Percentiles rank a stretch among this genome's conserved stretches.
Conservation (phyloP, 306 rosid genomes). For the Datisca glomerata region DNA sequence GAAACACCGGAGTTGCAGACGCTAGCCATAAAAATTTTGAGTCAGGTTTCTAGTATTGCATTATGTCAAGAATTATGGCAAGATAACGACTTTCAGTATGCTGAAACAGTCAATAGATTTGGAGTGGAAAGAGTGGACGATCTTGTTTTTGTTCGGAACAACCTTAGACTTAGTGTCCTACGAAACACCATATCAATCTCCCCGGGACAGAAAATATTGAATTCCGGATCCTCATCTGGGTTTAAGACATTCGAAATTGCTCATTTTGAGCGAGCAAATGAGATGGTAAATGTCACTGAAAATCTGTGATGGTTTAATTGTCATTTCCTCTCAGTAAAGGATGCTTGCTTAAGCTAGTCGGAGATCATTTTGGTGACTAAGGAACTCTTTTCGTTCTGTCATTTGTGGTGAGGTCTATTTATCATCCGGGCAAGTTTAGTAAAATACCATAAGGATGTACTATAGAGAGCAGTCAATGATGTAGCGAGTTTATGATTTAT, state of each 20-base stretch:
- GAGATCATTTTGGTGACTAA: too few species aligned
- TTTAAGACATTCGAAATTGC: slow-evolving; percentile 12
- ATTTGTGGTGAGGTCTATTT: too few species aligned
- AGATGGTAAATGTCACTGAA: slow-evolving; percentile 12
- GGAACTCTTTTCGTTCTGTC: too few species aligned
- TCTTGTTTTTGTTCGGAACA: slow-evolving; percentile 36
- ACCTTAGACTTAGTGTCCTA: slow-evolving; percentile 35
- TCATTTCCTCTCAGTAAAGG: too few species aligned
- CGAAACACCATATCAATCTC: slow-evolving; percentile 13
- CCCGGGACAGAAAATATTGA: not conserved
- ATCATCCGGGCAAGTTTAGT: too few species aligned
- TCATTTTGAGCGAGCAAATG: slow-evolving; percentile 19
- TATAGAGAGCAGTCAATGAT: too few species aligned
- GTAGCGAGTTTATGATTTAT: too few species aligned
- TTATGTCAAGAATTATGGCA: slow-evolving; percentile 37
- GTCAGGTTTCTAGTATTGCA: slow-evolving; percentile 41
- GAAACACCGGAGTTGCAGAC: slow-evolving; percentile 36
- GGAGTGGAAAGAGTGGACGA: slow-evolving; percentile 29
- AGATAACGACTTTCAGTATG: slow-evolving; percentile 17
- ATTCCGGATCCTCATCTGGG: slow-evolving; percentile 4
- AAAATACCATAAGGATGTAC: too few species aligned
- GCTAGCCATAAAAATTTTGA: slow-evolving; percentile 38
- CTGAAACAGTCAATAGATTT: slow-evolving; percentile 18
- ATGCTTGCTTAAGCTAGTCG: too few species aligned
- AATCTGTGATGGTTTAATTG: slow-evolving; percentile 9